These are phyloP conservation scores for Aspergillus sp. DNA, from an alignment of 2,329 filamentous ascomycete species.

Conservation along the genomic window DNA sequence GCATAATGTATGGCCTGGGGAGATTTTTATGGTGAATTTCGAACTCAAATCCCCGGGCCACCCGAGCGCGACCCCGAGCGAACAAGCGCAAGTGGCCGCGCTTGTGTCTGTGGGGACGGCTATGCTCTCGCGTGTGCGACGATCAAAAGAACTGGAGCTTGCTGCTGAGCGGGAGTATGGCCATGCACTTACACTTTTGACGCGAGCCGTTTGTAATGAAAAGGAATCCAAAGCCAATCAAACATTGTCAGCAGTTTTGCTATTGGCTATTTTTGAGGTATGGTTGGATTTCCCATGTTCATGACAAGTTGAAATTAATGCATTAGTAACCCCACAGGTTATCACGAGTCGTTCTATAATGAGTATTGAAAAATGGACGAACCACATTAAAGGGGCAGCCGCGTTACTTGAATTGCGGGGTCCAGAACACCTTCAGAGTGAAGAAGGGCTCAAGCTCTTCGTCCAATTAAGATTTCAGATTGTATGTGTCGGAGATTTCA, in stretches of 20 bases:
- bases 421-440: slow-evolving; percentile 36
- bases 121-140: slow-evolving; percentile 55
- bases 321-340: slow-evolving; percentile 23
- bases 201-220: slow-evolving; percentile 31
- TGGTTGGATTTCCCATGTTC: slow-evolving; percentile 11
- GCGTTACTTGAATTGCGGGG: slow-evolving; percentile 55
- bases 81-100: slow-evolving; percentile 43
- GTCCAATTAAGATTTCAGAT: slow-evolving; percentile 59
- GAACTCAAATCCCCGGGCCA: slow-evolving; percentile 23
- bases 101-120: slow-evolving; percentile 61
- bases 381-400: slow-evolving; percentile 60
- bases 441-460: slow-evolving; percentile 53
- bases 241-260: slow-evolving; percentile 55
- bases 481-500: slow-evolving; percentile 36
- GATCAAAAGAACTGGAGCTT: slow-evolving; percentile 47
- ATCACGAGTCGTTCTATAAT: slow-evolving; percentile 44
- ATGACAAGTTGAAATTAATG: slow-evolving; percentile 5
- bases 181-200: slow-evolving; percentile 49
- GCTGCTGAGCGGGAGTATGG: slow-evolving; percentile 56
- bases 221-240: slow-evolving; percentile 40
- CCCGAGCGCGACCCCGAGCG: slow-evolving; percentile 22
- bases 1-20: slow-evolving; percentile 33
- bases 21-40: slow-evolving; percentile 25
- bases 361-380: slow-evolving; percentile 53
- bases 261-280: slow-evolving; percentile 64